Percentiles rank a stretch among this genome's conserved stretches.
These are phyloP conservation scores for Trametes punicea DNA, from an alignment of 768 basidiomycete genomes.

Conservation along the genomic window DNA sequence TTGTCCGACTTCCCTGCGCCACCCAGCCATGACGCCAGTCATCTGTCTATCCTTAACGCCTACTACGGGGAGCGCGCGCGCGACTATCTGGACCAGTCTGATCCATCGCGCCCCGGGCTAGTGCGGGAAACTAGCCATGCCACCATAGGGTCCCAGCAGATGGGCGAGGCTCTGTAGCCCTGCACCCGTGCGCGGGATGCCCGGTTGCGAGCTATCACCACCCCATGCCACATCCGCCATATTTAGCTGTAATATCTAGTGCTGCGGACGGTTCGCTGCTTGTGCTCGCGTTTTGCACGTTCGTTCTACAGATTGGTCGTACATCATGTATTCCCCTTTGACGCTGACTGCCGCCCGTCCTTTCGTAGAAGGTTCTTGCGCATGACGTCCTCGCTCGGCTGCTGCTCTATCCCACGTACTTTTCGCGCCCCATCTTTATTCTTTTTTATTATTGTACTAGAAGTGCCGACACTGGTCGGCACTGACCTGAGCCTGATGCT, in stretches of 20 bases:
- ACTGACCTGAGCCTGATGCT: no score
- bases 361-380: no score
- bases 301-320: constrained; percentile 4
- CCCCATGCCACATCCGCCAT: background rate
- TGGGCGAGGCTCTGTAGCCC: constrained; percentile 28
- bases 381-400: background rate
- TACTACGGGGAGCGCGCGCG: constrained; percentile 36
- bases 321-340: background rate
- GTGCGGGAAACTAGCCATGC: constrained; percentile 25
- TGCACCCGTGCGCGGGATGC: no score
- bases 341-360: background rate
- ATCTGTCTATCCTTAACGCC: constrained; percentile 42
- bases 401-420: background rate
- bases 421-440: constrained; percentile 8
- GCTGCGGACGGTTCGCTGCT: background rate
- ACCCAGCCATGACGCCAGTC: constrained; percentile 37
- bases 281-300: background rate
- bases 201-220: no score
- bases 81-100: constrained; percentile 12
- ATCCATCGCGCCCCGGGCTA: constrained; percentile 11
- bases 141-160: constrained; percentile 27
- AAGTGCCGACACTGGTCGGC: no score
- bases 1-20: constrained; percentile 73
- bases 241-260: background rate
- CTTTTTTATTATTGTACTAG: constrained; percentile 18